Percentiles rank a stretch among this genome's conserved stretches.
Conservation (phyloP, 108 stramenopile species). For the Thalassiosira profunda region DNA sequence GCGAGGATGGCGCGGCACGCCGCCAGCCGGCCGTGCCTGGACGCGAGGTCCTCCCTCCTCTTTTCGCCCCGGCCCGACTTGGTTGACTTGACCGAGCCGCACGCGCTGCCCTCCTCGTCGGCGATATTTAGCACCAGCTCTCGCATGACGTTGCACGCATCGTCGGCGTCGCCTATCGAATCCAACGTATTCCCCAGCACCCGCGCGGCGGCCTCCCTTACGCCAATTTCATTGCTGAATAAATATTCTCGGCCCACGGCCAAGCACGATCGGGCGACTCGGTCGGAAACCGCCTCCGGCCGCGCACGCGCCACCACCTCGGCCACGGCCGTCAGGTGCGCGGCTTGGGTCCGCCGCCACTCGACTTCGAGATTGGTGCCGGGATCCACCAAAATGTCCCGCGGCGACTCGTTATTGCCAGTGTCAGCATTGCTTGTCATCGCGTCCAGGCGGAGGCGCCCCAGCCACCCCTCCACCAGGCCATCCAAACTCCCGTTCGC, state of each 20-base stretch:
- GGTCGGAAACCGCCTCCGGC: slow-evolving; percentile 28
- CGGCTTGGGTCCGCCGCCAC: slow-evolving; percentile 17
- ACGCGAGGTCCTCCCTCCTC: slow-evolving; percentile 30
- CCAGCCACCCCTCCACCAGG: slow-evolving; percentile 28
- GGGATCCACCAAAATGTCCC: slow-evolving; percentile 37
- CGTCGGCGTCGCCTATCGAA: slow-evolving; percentile 43
- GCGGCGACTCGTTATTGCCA: no score
- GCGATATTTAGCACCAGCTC: slow-evolving; percentile 40
- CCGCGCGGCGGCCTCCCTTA: slow-evolving; percentile 44
- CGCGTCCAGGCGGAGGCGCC: neutral
- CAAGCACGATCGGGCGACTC: slow-evolving; percentile 40
- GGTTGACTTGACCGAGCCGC: neutral
- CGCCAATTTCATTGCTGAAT: slow-evolving; percentile 23
- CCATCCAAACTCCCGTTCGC: slow-evolving; percentile 33
- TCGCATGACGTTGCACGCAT: slow-evolving; percentile 42
- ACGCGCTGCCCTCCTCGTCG: slow-evolving; percentile 25
- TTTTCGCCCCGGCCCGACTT: slow-evolving; percentile 4
- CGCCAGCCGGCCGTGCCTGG: slow-evolving; percentile 36
- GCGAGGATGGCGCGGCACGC: slow-evolving; percentile 39
- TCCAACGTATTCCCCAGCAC: slow-evolving; percentile 39
- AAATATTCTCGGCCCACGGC: slow-evolving; percentile 35
- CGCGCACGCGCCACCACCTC: slow-evolving; percentile 25
- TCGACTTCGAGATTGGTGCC: slow-evolving; percentile 16
- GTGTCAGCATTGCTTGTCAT: no score
- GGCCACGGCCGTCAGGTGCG: slow-evolving; percentile 26